Conservation (phyloP, 176 grass and related monocot species). For the Aegilops longissima region DNA sequence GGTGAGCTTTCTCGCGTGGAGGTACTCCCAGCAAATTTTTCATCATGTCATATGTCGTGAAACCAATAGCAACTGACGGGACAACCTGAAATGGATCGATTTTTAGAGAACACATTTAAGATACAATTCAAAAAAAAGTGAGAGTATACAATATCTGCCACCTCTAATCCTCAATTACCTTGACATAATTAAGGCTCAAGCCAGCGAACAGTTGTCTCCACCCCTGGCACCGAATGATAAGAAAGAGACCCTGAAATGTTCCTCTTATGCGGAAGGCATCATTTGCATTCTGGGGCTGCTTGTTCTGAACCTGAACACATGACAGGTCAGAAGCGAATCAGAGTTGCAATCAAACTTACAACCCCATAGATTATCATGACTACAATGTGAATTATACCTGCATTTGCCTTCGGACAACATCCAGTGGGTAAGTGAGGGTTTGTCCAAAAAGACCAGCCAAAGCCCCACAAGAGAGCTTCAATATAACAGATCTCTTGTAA, state of each 20-base stretch:
- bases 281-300: slow-evolving; percentile 42
- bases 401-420: slow-evolving; percentile 99
- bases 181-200: slow-evolving; percentile 95
- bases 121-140: not conserved
- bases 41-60: slow-evolving; percentile 97
- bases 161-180: slow-evolving; percentile 53
- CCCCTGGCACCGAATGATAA: slow-evolving; percentile 64
- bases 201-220: slow-evolving; percentile 95
- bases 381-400: slow-evolving; percentile 55
- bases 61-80: slow-evolving; percentile 92
- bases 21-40: slow-evolving; percentile 73
- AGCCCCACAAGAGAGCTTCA: slow-evolving; percentile 89
- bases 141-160: not conserved
- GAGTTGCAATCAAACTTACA: not conserved
- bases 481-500: slow-evolving; percentile 79
- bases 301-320: slow-evolving; percentile 70
- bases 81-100: slow-evolving; percentile 62
- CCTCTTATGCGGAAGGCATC: slow-evolving; percentile 58
- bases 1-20: slow-evolving; percentile 54
- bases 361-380: not conserved
- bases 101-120: not conserved
- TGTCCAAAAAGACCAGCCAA: slow-evolving; percentile 97
- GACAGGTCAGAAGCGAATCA: slow-evolving; percentile 2
- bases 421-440: slow-evolving; percentile 91
- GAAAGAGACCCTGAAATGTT: slow-evolving; percentile 65